phyloP scores from a whole-genome alignment of 73 alveolate genomes.

The Tetrahymena malaccensis region DNA sequence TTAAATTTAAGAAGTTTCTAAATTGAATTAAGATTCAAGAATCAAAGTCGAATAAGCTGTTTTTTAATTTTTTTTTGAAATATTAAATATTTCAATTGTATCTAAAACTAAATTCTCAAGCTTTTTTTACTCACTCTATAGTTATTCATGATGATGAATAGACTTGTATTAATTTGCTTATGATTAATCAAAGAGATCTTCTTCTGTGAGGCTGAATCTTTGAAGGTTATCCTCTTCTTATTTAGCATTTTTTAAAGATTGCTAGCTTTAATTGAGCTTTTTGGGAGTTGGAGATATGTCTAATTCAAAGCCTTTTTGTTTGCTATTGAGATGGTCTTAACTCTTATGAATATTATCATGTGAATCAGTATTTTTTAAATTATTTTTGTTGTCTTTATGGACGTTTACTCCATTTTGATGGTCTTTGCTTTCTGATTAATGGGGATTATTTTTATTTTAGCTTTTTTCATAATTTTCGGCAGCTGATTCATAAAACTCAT shows the following conservation, averaged over 20 bases:
- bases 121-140: neutral
- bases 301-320: neutral
- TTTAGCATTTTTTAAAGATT: neutral
- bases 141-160: neutral
- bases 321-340: no score
- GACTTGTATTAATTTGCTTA: neutral
- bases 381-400: neutral
- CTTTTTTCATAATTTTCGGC: neutral
- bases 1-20: neutral
- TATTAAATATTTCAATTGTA: neutral
- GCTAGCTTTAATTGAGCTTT: neutral
- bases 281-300: neutral
- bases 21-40: neutral
- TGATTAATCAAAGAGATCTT: neutral
- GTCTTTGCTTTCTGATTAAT: neutral
- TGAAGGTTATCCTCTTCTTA: neutral
- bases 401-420: neutral
- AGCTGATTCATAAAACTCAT: neutral
- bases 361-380: neutral
- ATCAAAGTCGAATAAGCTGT: neutral
- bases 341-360: neutral
- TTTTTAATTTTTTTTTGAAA: neutral
- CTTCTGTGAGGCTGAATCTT: neutral
- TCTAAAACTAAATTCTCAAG: neutral
- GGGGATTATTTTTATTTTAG: neutral